Conservation (phyloP, 78 protist species). For the Bodo saltans region DNA sequence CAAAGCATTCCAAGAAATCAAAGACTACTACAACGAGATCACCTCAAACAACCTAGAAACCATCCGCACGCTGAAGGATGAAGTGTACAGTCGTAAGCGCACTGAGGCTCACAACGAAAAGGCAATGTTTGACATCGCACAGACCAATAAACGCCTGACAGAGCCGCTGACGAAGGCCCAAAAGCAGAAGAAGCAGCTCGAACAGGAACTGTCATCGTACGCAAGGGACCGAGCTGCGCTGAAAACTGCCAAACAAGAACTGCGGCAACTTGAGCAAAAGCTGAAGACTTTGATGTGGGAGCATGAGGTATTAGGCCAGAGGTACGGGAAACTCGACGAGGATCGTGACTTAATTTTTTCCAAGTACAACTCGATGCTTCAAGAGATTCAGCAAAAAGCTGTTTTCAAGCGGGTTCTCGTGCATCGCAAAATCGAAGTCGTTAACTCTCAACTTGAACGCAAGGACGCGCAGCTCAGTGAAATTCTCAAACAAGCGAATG, state of each 20-base stretch:
- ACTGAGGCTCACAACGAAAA: conserved; percentile 58
- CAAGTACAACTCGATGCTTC: conserved; percentile 43
- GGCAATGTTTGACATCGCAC: conserved; percentile 60
- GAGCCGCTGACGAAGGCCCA: conserved; percentile 61
- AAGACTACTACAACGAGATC: conserved; percentile 72
- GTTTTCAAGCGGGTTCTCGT: conserved; percentile 63
- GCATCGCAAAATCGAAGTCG: conserved; percentile 56
- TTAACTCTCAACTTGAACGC: conserved; percentile 50
- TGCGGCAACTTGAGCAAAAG: conserved; percentile 46
- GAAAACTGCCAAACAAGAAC: conserved; percentile 35
- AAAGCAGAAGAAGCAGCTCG: conserved; percentile 37
- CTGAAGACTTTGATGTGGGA: conserved; percentile 56
- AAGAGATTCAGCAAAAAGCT: conserved; percentile 50
- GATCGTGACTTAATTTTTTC: conserved; percentile 72
- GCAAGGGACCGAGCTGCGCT: conserved; percentile 57
- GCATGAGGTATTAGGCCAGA: conserved; percentile 58
- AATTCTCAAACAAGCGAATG: conserved; percentile 59
- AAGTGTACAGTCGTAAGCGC: conserved; percentile 48
- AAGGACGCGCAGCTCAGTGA: conserved; percentile 77
- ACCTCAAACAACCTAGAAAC: conserved; percentile 71
- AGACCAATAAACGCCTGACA: conserved; percentile 58
- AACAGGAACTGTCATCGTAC: conserved; percentile 50
- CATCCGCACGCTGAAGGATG: conserved; percentile 71
- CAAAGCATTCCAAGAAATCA: conserved; percentile 64
- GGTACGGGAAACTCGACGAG: conserved; percentile 20